A percentile compares a stretch with the other conserved stretches of the same genome.
phyloP scores from a whole-genome alignment of 83 land plant species.

The Isoetes engelmannii region DNA sequence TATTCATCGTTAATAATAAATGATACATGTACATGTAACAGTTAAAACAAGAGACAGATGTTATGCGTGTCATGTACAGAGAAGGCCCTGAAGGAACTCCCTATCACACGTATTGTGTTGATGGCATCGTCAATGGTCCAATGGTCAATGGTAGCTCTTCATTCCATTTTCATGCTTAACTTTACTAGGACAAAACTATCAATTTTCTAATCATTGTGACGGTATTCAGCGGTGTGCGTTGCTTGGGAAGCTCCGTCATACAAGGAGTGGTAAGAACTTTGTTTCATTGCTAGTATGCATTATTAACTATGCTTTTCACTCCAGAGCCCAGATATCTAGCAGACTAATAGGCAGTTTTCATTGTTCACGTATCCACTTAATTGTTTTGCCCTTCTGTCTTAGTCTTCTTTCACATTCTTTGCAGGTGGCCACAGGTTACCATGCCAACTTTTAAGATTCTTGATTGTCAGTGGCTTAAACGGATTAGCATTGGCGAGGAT shows the following conservation, averaged over 20 bases:
- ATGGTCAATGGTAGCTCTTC: conserved; percentile 46
- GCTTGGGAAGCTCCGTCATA: conserved; percentile 65
- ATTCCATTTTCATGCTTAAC: too few species aligned
- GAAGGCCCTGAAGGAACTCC: conserved; percentile 91
- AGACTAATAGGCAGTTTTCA: background rate
- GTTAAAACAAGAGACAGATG: conserved; percentile 78
- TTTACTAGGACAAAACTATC: too few species aligned
- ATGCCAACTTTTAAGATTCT: conserved; percentile 75
- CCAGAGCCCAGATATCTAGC: background rate
- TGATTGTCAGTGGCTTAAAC: conserved; percentile 45
- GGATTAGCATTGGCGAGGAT: conserved; percentile 63
- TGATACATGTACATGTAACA: conserved; percentile 9
- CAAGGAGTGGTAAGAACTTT: conserved; percentile 51
- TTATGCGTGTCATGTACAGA: conserved; percentile 84
- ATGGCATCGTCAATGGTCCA: conserved; percentile 82
- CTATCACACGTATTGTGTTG: conserved; percentile 71
- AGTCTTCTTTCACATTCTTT: conserved; percentile 9
- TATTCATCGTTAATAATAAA: background rate
- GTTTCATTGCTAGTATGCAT: conserved; percentile 1
- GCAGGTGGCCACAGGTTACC: conserved; percentile 83
- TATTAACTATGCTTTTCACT: background rate
- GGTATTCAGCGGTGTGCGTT: conserved; percentile 61
- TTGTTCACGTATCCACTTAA: background rate
- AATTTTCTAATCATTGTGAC: background rate
- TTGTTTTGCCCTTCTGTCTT: background rate